These are phyloP conservation scores for Hypholoma sublateritium DNA, from an alignment of 768 basidiomycete species.

Conservation along the genomic window DNA sequence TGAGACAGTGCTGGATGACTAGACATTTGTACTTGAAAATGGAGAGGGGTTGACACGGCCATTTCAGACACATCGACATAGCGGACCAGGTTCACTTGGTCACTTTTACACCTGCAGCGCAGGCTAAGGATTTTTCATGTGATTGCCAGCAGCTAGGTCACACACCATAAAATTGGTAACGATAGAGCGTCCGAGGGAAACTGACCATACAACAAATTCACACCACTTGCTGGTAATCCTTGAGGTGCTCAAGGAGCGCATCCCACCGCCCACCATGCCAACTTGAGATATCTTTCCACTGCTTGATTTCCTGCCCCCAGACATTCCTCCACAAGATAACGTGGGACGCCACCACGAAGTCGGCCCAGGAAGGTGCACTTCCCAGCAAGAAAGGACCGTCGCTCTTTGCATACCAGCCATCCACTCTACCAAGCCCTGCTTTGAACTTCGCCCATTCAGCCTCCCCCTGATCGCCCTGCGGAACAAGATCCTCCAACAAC, in stretches of 20 bases:
- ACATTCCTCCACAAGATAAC: conserved; percentile 30
- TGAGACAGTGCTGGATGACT: too few species aligned
- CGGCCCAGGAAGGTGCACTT: conserved; percentile 34
- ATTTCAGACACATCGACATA: too few species aligned
- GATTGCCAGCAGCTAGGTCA: too few species aligned
- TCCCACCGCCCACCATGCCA: conserved; percentile 43
- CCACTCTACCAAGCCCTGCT: conserved; percentile 26
- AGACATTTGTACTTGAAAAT: too few species aligned
- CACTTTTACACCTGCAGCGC: too few species aligned
- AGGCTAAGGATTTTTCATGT: too few species aligned
- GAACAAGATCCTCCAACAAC: conserved; percentile 35
- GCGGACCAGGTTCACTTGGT: too few species aligned
- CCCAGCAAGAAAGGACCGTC: conserved; percentile 38
- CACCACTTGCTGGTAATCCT: conserved; percentile 26
- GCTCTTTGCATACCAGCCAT: conserved; percentile 29
- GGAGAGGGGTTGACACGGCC: too few species aligned
- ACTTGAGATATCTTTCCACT: conserved; percentile 39
- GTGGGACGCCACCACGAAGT: conserved; percentile 35
- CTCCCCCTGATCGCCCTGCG: conserved; percentile 27
- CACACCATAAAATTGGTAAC: too few species aligned
- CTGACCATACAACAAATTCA: background rate
- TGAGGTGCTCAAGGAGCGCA: conserved; percentile 25
- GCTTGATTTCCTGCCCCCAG: conserved; percentile 35
- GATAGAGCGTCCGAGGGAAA: background rate
- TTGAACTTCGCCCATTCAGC: conserved; percentile 38